Evolutionary conservation across 2,329 filamentous ascomycete genomes (phyloP).

Genomic region (Aspergillus quadrilineatus): DNA sequence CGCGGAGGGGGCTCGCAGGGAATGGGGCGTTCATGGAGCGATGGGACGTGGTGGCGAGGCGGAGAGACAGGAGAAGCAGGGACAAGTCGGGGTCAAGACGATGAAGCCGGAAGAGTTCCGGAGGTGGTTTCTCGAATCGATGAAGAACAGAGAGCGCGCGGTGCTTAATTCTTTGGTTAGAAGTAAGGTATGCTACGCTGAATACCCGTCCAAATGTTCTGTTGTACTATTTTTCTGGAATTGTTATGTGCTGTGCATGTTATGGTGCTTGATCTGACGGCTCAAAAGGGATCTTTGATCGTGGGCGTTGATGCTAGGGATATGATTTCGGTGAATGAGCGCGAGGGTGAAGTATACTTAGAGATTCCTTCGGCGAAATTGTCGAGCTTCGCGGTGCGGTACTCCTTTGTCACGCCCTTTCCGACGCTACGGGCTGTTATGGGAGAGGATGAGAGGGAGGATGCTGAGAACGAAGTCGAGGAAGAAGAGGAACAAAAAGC

Average conservation of each 20-base stretch:
- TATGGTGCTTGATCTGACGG: slow-evolving; percentile 2
- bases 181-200: slow-evolving; percentile 33
- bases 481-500: slow-evolving; percentile 18
- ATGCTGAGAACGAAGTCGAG: slow-evolving; percentile 17
- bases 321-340: slow-evolving; percentile 32
- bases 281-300: slow-evolving; percentile 31
- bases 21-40: slow-evolving; percentile 36
- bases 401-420: slow-evolving; percentile 37
- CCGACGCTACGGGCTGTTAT: slow-evolving; percentile 25
- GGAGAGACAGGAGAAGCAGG: slow-evolving; percentile 25
- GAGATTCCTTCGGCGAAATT: slow-evolving; percentile 28
- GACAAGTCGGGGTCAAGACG: slow-evolving; percentile 37
- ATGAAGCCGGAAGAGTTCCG: slow-evolving; percentile 43
- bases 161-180: slow-evolving; percentile 38
- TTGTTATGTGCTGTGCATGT: neutral
- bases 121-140: slow-evolving; percentile 40
- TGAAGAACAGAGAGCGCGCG: slow-evolving; percentile 42
- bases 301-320: slow-evolving; percentile 37
- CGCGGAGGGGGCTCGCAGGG: slow-evolving; percentile 39
- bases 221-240: neutral
- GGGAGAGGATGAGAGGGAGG: slow-evolving; percentile 21
- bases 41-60: slow-evolving; percentile 35
- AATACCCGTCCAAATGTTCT: neutral
- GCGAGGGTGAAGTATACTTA: slow-evolving; percentile 31
- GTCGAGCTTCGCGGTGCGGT: slow-evolving; percentile 31